Base-by-base conservation (phyloP, 108 stramenopile genomes). In the Halocafeteria seosinensis region DNA sequence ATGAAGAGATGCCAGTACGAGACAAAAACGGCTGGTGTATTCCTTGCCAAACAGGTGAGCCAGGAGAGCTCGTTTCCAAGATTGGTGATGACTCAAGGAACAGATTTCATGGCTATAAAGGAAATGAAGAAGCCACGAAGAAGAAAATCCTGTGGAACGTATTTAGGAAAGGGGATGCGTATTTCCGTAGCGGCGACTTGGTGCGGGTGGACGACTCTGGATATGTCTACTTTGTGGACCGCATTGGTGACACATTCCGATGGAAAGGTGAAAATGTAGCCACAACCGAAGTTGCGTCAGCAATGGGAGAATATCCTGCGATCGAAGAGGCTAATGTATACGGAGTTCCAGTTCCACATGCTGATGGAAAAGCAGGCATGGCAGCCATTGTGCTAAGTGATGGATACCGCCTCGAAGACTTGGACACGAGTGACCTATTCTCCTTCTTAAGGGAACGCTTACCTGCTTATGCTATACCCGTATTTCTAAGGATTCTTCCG, bases 211-310 rank as follows among this genome's bases (percentile, higher is more conserved):
- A 80, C 50, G 28, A 36, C 23, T 55, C 38, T 9, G 81, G 81
- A 11, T 75, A 66, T 61, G 57, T 68, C 64, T 78, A 63, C 68
- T 81, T 77, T 65, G 57, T 42, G 9, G 81, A 81, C 67, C 65
- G 81, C 23, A 68, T 78, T 36, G 81, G 81, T 23, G 81, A 81
- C 51, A 81, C 78, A 1, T 81, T 75, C 71, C 71, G 81, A 24
- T 81, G 81, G 75, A 79, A 80, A 58, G 81, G 81, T 21, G 78
- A 81, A 61, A 81, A 79, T 67, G 74, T 77, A 4, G 69, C 77
- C 33, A 78, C 78, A 9, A 76, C 70, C 11, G 76, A 79, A 63
- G 76, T 79, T 11, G 74, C 69, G 26, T 63, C 65, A 31, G 78
- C 71, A 17, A 31, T 79, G n/a, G 35, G 68, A 26, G 36, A 36